A percentile compares a stretch with the other conserved stretches of the same genome.
Evolutionary conservation across 108 stramenopile species (phyloP).

Genomic region (Epithemia pelagica): DNA sequence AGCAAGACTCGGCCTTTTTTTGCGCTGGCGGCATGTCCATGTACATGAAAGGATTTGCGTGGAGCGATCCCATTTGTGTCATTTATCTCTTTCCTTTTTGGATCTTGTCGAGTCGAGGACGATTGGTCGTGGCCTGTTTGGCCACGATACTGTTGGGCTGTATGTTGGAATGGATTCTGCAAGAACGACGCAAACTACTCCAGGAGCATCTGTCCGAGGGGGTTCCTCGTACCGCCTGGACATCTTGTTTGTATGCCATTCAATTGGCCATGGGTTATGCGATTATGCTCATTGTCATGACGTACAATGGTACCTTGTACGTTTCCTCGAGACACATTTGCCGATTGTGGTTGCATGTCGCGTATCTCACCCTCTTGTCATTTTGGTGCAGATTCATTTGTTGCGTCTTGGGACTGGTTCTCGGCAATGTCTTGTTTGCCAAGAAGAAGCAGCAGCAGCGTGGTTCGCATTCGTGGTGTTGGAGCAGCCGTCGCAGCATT

Average conservation of each 20-base stretch:
- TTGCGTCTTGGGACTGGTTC: background rate
- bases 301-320: conserved; percentile 22
- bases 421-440: too few relatives aligned
- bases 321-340: too few relatives aligned
- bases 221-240: conserved; percentile 26
- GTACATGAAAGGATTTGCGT: conserved; percentile 84
- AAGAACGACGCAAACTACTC: conserved; percentile 37
- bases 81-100: conserved; percentile 60
- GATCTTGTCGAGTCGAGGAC: conserved; percentile 43
- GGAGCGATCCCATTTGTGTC: conserved; percentile 61
- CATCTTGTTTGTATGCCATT: conserved; percentile 54
- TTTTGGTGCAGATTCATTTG: background rate
- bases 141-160: conserved; percentile 56
- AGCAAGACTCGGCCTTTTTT: conserved; percentile 12
- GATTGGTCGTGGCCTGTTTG: conserved; percentile 45
- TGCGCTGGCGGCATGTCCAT: conserved; percentile 77
- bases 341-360: too few relatives aligned
- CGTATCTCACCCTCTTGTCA: too few relatives aligned
- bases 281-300: conserved; percentile 84
- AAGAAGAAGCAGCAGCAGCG: too few relatives aligned
- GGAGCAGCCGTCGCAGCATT: too few relatives aligned
- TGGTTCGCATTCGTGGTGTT: too few relatives aligned
- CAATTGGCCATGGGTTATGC: conserved; percentile 78
- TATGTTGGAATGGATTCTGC: conserved; percentile 43
- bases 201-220: conserved; percentile 18